A percentile compares a stretch with the other conserved stretches of the same genome.
Evolutionary conservation across 1,284 basidiomycete genomes (phyloP).

Genomic region (Quambalaria eucalypti): DNA sequence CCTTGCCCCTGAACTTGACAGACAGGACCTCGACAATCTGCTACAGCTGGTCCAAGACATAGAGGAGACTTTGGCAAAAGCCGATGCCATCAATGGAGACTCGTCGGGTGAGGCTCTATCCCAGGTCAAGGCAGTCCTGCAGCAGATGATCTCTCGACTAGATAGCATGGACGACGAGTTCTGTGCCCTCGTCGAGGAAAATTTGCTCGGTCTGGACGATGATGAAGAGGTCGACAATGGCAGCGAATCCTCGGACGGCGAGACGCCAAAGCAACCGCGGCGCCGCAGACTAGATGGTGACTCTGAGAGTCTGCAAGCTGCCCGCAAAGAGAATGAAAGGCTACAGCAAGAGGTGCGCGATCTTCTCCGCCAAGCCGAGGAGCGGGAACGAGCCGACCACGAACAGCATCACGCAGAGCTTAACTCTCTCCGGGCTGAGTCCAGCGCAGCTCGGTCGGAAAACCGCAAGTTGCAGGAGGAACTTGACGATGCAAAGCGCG

Average conservation of each 20-base stretch:
- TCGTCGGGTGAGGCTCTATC: slow-evolving; percentile 13
- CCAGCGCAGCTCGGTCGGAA: background rate
- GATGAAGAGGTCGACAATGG: slow-evolving; percentile 8
- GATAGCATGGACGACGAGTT: slow-evolving; percentile 35
- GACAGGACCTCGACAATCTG: slow-evolving; percentile 24
- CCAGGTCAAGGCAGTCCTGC: slow-evolving; percentile 23
- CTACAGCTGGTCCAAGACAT: slow-evolving; percentile 27
- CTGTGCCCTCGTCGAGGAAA: slow-evolving; percentile 22
- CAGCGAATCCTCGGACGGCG: slow-evolving; percentile 5
- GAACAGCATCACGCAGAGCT: slow-evolving; percentile 7
- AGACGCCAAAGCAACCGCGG: background rate
- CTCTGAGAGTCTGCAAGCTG: background rate
- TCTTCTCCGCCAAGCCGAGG: background rate
- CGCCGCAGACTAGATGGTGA: background rate
- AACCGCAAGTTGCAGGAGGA: slow-evolving; percentile 1
- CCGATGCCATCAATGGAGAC: background rate
- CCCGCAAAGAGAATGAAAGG: background rate
- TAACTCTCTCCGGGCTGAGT: slow-evolving; percentile 1
- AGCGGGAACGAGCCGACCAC: background rate
- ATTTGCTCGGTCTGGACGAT: slow-evolving; percentile 17
- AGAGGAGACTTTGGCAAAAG: slow-evolving; percentile 15
- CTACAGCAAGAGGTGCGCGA: slow-evolving; percentile 5
- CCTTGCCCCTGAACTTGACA: slow-evolving; percentile 18
- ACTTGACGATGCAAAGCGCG: background rate
- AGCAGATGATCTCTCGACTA: slow-evolving; percentile 17